A percentile compares a stretch with the other conserved stretches of the same genome.
Evolutionary conservation across 352 stramenopile species (phyloP).

Genomic region (Globisporangium cederbergense): DNA sequence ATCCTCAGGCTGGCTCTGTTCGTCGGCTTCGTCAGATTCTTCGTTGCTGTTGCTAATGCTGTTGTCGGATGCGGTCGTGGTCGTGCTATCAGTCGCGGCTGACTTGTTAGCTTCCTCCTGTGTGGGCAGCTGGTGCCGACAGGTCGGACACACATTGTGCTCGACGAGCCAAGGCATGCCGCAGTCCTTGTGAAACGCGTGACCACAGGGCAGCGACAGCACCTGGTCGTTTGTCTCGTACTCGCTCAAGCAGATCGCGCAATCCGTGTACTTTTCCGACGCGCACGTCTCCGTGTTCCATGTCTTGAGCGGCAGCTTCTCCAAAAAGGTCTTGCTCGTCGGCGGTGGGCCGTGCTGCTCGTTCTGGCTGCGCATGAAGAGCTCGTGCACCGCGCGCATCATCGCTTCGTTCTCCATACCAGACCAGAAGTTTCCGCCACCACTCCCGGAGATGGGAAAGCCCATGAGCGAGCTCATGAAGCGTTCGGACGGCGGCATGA

Average conservation of each 20-base stretch:
- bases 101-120: conserved; percentile 15
- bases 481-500: conserved; percentile 39
- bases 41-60: not conserved
- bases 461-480: conserved; percentile 35
- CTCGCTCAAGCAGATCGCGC: conserved; percentile 72
- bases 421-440: conserved; percentile 12
- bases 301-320: conserved; percentile 59
- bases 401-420: conserved; percentile 26
- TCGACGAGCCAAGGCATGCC: conserved; percentile 70
- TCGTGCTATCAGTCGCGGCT: not conserved
- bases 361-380: conserved; percentile 61
- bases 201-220: conserved; percentile 64
- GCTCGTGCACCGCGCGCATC: conserved; percentile 48
- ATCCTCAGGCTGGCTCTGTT: conserved; percentile 17
- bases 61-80: not conserved
- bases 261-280: conserved; percentile 56
- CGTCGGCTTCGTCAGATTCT: not conserved
- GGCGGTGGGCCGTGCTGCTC: conserved; percentile 60
- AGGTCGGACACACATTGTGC: conserved; percentile 80
- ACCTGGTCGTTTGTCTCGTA: conserved; percentile 66
- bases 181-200: conserved; percentile 79
- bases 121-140: conserved; percentile 58
- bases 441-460: conserved; percentile 26
- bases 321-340: conserved; percentile 66
- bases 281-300: conserved; percentile 42